Percentiles rank a stretch among this genome's conserved stretches.
Evolutionary conservation across 2,329 filamentous ascomycete genomes (phyloP).

Genomic region (Thielaviopsis punctulata): DNA sequence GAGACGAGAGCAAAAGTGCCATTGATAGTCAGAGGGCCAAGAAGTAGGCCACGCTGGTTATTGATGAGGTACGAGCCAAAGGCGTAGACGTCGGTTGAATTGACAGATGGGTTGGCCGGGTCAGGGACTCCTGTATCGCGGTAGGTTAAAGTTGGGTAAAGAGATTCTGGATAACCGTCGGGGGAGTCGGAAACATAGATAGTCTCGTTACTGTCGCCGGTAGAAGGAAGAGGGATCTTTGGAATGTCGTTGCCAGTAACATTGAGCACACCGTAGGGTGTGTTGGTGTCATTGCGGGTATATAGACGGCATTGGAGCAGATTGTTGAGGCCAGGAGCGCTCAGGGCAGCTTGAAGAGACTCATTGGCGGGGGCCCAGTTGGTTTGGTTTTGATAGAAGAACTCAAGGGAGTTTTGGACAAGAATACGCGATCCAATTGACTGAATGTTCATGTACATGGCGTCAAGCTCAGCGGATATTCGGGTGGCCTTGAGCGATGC

Average conservation of each 20-base stretch:
- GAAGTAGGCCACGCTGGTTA: conserved; percentile 42
- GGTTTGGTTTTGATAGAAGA: conserved; percentile 39
- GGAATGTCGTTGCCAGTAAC: conserved; percentile 35
- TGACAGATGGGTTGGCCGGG: conserved; percentile 23
- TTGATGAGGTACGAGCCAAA: conserved; percentile 35
- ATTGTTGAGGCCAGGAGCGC: conserved; percentile 35
- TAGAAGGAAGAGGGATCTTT: conserved; percentile 45
- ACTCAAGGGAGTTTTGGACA: conserved; percentile 34
- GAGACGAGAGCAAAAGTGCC: conserved; percentile 59
- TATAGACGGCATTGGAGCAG: conserved; percentile 60
- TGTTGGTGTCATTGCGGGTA: conserved; percentile 46
- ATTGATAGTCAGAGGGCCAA: conserved; percentile 62
- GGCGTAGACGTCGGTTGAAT: conserved; percentile 13
- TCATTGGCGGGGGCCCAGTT: conserved; percentile 43
- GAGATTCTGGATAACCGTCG: conserved; percentile 49
- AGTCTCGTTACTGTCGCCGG: conserved; percentile 35
- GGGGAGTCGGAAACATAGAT: conserved; percentile 43
- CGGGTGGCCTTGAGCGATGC: conserved; percentile 77
- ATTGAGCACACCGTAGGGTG: conserved; percentile 40
- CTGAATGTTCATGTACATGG: conserved; percentile 58
- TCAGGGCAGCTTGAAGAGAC: conserved; percentile 59
- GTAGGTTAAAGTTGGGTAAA: conserved; percentile 71
- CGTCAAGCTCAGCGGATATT: conserved; percentile 58
- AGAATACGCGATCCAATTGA: conserved; percentile 53
- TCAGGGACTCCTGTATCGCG: conserved; percentile 26